Base-by-base conservation (phyloP, 306 rosid genomes). In the Sindora glabra region DNA sequence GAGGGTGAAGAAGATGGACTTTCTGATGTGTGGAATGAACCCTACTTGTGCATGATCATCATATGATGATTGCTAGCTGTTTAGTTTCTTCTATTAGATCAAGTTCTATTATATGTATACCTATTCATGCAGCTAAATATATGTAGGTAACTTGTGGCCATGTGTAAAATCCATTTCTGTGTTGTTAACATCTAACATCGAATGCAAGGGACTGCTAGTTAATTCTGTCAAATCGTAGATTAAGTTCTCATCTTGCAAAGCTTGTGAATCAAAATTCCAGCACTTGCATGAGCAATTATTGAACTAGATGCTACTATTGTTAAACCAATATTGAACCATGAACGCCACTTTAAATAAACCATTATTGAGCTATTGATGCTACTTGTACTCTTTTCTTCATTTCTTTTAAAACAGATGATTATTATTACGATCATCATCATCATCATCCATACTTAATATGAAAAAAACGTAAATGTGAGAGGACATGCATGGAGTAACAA, bases 1-100 rank as follows among this genome's bases (percentile, higher is more conserved):
- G 22, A 89, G 68, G 67, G 55, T 89, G 33, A 92, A 72, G 94
- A 86, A 71, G 73, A 81, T 86, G 86, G 90, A 92, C 59, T 58
- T 86, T 83, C 66, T 92, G 36, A 40, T 73, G 0, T 92, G 99
- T 69, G 99, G 96, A 37, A 76, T 64, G 22, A 59, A 69, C 50
- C 69, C 81, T 2, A 65, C 73, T 1, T 71, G 87, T 64, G 65
- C 78, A 59, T 75, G 50, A 60, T n/a, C n/a, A n/a, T n/a, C n/a
- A n/a, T n/a, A n/a, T 27, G 16, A 34, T 34, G 48, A 8, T 6
- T 9, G 6, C n/a, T 49, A 11, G 38, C n/a, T n/a, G n/a, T n/a
- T n/a, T n/a, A n/a, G n/a, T n/a, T 12, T 65, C 19, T 5, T 59
- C 5, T 30, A 52, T 56, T 27, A 11, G 17, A 33, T n/a, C 2